phyloP scores from a whole-genome alignment of 306 rosid species.

The Vachellia pachyceras region DNA sequence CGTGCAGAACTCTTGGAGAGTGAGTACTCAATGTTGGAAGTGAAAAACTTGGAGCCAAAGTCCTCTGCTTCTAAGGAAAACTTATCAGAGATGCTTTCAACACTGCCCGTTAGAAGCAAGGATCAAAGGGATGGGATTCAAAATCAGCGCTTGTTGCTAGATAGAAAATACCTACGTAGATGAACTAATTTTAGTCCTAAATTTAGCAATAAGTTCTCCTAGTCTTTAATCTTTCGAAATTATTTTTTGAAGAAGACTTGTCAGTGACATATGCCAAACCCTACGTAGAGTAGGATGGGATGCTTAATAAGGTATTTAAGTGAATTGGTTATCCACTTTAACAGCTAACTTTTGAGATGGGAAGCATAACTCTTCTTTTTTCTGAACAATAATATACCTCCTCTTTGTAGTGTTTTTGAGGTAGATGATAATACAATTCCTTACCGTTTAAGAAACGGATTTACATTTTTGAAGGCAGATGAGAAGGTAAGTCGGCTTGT shows the following conservation, averaged over 20 bases:
- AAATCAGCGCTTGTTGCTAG: conserved; percentile 61
- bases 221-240: background rate
- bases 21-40: conserved; percentile 68
- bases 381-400: conserved; percentile 18
- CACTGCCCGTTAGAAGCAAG: conserved; percentile 61
- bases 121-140: conserved; percentile 65
- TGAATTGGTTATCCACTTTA: no score
- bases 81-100: conserved; percentile 51
- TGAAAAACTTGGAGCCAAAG: conserved; percentile 72
- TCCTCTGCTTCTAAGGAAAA: conserved; percentile 61
- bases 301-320: no score
- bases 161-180: conserved; percentile 79
- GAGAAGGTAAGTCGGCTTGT: conserved; percentile 61
- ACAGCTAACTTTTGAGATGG: no score
- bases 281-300: no score
- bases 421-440: conserved; percentile 78
- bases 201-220: background rate
- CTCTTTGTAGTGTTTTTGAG: conserved; percentile 76
- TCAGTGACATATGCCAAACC: no score
- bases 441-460: conserved; percentile 74
- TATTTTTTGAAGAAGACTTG: background rate
- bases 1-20: conserved; percentile 68
- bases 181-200: conserved; percentile 38
- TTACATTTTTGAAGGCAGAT: conserved; percentile 69
- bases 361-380: conserved; percentile 1